phyloP scores from a whole-genome alignment of 2,329 filamentous ascomycete genomes.

The Cladosporium sp. region DNA sequence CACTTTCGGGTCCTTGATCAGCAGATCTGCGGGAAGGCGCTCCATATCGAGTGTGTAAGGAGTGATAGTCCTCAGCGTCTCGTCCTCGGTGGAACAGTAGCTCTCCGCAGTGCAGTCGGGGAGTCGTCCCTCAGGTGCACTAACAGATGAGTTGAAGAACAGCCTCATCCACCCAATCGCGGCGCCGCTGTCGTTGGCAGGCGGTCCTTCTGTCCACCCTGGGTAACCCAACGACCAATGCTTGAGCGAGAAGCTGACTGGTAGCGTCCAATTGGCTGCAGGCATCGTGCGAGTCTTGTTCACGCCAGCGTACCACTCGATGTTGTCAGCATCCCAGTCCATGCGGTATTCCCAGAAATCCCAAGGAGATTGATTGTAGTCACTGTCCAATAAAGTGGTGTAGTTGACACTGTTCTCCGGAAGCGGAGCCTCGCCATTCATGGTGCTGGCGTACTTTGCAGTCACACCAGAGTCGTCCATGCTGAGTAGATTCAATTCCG shows the following conservation, averaged over 20 bases:
- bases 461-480: slow-evolving; percentile 38
- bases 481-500: slow-evolving; percentile 49
- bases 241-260: slow-evolving; percentile 46
- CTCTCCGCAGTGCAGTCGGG: slow-evolving; percentile 14
- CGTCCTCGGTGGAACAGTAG: slow-evolving; percentile 32
- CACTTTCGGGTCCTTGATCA: neutral
- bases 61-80: slow-evolving; percentile 26
- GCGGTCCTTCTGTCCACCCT: slow-evolving; percentile 49
- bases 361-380: slow-evolving; percentile 42
- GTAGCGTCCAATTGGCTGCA: slow-evolving; percentile 27
- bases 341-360: slow-evolving; percentile 49
- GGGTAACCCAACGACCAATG: slow-evolving; percentile 52
- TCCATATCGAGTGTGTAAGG: slow-evolving; percentile 19
- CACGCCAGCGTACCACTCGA: slow-evolving; percentile 43
- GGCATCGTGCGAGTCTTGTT: slow-evolving; percentile 33
- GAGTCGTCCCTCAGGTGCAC: slow-evolving; percentile 31
- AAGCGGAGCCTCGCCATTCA: slow-evolving; percentile 42
- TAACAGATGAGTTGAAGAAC: slow-evolving; percentile 53
- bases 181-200: slow-evolving; percentile 41
- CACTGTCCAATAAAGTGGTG: slow-evolving; percentile 38
- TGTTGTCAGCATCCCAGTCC: slow-evolving; percentile 48
- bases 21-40: slow-evolving; percentile 5
- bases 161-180: slow-evolving; percentile 49
- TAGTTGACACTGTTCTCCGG: slow-evolving; percentile 44
- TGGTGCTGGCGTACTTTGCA: slow-evolving; percentile 44